Conservation (phyloP, 768 basidiomycete genomes). For the Saitozyma sp. region DNA sequence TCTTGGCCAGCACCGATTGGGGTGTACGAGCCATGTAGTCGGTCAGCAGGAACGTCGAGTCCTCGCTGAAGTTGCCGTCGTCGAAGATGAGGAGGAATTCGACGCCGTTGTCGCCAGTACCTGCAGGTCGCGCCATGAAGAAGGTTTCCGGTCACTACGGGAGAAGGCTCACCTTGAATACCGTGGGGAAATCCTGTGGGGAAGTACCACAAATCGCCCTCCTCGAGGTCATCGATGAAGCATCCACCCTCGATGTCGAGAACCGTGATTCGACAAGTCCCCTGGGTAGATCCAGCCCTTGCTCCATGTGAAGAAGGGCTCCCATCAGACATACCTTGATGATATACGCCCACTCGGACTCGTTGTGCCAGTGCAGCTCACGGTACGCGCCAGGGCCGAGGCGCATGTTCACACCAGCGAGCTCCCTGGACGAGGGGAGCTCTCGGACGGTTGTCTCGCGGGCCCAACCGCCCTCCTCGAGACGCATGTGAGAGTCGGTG, state of each 20-base stretch:
- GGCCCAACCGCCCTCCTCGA: constrained; percentile 68
- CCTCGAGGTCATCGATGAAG: constrained; percentile 57
- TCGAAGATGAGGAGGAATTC: constrained; percentile 65
- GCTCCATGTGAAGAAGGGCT: no score
- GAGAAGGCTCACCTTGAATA: constrained; percentile 55
- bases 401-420: constrained; percentile 60
- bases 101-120: constrained; percentile 54
- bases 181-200: constrained; percentile 63
- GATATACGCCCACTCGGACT: constrained; percentile 62
- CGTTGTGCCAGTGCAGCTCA: constrained; percentile 63
- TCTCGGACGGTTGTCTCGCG: constrained; percentile 62
- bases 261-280: constrained; percentile 59
- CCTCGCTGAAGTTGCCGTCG: constrained; percentile 62
- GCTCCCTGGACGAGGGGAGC: constrained; percentile 40
- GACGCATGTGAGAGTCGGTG: constrained; percentile 62
- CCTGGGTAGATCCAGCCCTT: constrained; percentile 36
- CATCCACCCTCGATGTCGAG: constrained; percentile 60
- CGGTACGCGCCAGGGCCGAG: constrained; percentile 59
- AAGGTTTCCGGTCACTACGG: no score
- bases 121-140: not conserved
- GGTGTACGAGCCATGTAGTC: constrained; percentile 70
- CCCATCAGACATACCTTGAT: constrained; percentile 50
- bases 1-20: constrained; percentile 66
- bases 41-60: constrained; percentile 63
- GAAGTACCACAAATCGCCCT: constrained; percentile 54